Conservation (phyloP, 2,329 filamentous ascomycete genomes). For the Aspergillus tubingensis region DNA sequence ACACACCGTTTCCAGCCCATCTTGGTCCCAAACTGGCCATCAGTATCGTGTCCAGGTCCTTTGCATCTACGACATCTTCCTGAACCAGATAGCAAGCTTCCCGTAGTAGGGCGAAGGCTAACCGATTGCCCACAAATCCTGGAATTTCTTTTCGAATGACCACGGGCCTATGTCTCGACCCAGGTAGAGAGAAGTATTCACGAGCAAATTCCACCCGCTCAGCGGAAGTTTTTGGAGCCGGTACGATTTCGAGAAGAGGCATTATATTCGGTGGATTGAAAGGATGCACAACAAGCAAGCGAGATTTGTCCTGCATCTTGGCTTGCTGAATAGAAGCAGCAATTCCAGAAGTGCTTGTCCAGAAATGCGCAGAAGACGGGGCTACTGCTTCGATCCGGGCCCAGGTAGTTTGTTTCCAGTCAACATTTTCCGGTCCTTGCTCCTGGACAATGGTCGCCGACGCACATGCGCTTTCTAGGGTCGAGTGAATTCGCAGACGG, state of each 20-base stretch:
- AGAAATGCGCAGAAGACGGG: constrained; percentile 50
- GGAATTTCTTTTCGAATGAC: constrained; percentile 54
- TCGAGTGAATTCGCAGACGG: constrained; percentile 21
- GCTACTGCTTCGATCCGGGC: constrained; percentile 52
- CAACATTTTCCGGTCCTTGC: constrained; percentile 57
- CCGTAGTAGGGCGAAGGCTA: constrained; percentile 58
- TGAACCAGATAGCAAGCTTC: constrained; percentile 59
- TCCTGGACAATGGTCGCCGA: constrained; percentile 59
- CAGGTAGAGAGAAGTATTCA: constrained; percentile 42
- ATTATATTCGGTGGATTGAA: constrained; percentile 65
- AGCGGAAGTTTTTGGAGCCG: constrained; percentile 46
- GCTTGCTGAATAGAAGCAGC: constrained; percentile 53
- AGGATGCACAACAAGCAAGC: constrained; percentile 60
- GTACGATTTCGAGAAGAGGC: constrained; percentile 62
- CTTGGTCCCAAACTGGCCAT: constrained; percentile 55
- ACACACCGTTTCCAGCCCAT: constrained; percentile 59
- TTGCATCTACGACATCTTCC: constrained; percentile 54
- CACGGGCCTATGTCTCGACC: constrained; percentile 44
- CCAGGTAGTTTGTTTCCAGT: constrained; percentile 58
- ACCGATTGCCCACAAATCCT: constrained; percentile 60
- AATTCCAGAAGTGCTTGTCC: constrained; percentile 62
- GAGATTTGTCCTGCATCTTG: constrained; percentile 44
- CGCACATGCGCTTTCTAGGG: constrained; percentile 19
- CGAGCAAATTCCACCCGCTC: constrained; percentile 30
- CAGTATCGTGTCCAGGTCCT: constrained; percentile 57